Conservation (phyloP, 257 asterid genomes). For the Rauvolfia tetraphylla region DNA sequence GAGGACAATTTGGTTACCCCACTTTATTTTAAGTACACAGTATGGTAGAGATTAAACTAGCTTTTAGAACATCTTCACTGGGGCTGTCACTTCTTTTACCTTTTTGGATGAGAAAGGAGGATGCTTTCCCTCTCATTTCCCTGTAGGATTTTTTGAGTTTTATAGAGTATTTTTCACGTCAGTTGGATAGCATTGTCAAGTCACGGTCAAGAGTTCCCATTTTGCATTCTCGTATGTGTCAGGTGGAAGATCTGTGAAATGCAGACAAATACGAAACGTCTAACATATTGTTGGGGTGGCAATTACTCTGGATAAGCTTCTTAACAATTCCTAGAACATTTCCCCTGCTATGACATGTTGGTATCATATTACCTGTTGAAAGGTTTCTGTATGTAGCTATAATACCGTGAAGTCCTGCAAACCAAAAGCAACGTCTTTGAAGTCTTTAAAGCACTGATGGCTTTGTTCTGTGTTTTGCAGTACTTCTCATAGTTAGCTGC, state of each 20-base stretch:
- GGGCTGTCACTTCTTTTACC: background rate
- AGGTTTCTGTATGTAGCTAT: background rate
- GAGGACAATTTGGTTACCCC: background rate
- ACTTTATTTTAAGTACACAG: background rate
- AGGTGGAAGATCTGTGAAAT: background rate
- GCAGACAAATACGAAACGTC: background rate
- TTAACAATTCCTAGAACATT: background rate
- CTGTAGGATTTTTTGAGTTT: no score
- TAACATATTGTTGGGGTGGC: background rate
- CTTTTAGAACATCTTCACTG: background rate
- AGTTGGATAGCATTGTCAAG: no score
- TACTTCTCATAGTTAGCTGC: background rate
- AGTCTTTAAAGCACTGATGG: background rate
- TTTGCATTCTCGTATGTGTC: background rate
- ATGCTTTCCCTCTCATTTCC: no score
- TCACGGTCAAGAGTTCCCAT: background rate
- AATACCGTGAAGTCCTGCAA: background rate
- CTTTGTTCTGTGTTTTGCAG: slow-evolving; percentile 3
- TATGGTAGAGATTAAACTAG: background rate
- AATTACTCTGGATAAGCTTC: background rate
- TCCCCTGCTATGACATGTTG: background rate
- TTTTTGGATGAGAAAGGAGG: background rate
- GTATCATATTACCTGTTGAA: background rate
- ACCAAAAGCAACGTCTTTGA: background rate
- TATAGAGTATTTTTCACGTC: no score